phyloP scores from a whole-genome alignment of 2,329 filamentous ascomycete genomes.

The Xylariomycetidae sp. region DNA sequence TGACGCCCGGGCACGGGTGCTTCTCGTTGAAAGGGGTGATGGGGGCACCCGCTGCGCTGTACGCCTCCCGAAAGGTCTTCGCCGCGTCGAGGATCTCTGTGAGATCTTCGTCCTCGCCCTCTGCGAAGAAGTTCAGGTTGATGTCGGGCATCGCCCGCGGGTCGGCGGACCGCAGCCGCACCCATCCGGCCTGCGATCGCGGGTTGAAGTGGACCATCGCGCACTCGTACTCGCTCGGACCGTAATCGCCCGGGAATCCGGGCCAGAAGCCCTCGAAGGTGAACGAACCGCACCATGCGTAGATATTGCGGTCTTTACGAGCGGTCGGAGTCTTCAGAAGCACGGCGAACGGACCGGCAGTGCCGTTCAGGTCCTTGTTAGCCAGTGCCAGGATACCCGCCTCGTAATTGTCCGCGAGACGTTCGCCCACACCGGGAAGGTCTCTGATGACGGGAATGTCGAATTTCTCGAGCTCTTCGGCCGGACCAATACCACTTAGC shows the following conservation, averaged over 20 bases:
- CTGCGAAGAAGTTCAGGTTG: slow-evolving; percentile 53
- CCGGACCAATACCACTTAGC: slow-evolving; percentile 44
- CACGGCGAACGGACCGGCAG: slow-evolving; percentile 26
- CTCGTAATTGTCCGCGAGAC: slow-evolving; percentile 42
- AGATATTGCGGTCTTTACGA: slow-evolving; percentile 23
- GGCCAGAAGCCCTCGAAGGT: slow-evolving; percentile 28
- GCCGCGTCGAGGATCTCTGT: slow-evolving; percentile 37
- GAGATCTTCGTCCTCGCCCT: slow-evolving; percentile 38
- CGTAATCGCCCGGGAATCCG: slow-evolving; percentile 27
- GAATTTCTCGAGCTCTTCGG: slow-evolving; percentile 35
- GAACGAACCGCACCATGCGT: slow-evolving; percentile 25
- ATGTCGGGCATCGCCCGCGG: slow-evolving; percentile 60
- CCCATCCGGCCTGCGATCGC: slow-evolving; percentile 55
- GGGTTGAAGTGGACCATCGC: slow-evolving; percentile 37
- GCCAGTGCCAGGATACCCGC: slow-evolving; percentile 21
- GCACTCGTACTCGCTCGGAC: slow-evolving; percentile 28
- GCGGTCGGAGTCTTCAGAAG: slow-evolving; percentile 25
- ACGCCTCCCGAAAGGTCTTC: slow-evolving; percentile 20
- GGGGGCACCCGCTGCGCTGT: slow-evolving; percentile 15
- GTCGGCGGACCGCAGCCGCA: slow-evolving; percentile 55
- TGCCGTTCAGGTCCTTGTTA: slow-evolving; percentile 19
- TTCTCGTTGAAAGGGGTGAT: slow-evolving; percentile 23
- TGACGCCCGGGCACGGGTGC: slow-evolving; percentile 22
- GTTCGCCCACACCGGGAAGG: slow-evolving; percentile 46
- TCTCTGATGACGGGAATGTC: slow-evolving; percentile 41